Percentiles rank a stretch among this genome's conserved stretches.
phyloP scores from a whole-genome alignment of 257 asterid species.

The Ajuga chamaepitys region DNA sequence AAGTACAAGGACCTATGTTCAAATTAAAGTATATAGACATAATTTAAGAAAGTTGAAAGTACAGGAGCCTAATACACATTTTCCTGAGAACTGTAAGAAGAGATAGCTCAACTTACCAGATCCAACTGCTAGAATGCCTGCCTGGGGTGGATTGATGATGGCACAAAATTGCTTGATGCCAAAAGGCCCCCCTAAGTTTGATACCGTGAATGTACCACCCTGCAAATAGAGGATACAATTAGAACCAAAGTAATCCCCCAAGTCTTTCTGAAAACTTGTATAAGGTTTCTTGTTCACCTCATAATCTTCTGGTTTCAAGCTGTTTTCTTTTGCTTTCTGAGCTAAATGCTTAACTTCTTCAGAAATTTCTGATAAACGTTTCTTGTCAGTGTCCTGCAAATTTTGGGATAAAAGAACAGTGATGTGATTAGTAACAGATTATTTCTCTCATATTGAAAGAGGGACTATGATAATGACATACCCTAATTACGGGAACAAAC shows the following conservation, averaged over 20 bases:
- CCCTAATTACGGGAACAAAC: conserved; percentile 83
- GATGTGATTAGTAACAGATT: not conserved
- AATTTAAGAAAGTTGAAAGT: not conserved
- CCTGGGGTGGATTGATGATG: conserved; percentile 92
- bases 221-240: conserved; percentile 19
- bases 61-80: not conserved
- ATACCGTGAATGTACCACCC: conserved; percentile 97
- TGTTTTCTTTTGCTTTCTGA: conserved; percentile 80
- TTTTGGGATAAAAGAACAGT: conserved; percentile 9
- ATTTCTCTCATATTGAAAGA: not conserved
- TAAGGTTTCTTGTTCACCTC: conserved; percentile 43
- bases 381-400: conserved; percentile 94
- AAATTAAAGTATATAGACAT: not conserved
- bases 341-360: conserved; percentile 85
- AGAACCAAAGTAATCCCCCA: not conserved
- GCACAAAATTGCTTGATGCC: conserved; percentile 99
- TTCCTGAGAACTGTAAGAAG: not conserved
- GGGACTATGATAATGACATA: conserved; percentile 17
- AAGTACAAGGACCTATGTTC: not conserved
- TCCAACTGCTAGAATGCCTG: conserved; percentile 93
- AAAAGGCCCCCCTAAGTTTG: conserved; percentile 94
- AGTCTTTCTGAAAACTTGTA: not conserved
- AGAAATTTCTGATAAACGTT: conserved; percentile 72
- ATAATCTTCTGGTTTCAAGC: conserved; percentile 86
- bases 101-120: conserved; percentile 47